Conservation (phyloP, 768 basidiomycete genomes). For the Galerina sulciceps region DNA sequence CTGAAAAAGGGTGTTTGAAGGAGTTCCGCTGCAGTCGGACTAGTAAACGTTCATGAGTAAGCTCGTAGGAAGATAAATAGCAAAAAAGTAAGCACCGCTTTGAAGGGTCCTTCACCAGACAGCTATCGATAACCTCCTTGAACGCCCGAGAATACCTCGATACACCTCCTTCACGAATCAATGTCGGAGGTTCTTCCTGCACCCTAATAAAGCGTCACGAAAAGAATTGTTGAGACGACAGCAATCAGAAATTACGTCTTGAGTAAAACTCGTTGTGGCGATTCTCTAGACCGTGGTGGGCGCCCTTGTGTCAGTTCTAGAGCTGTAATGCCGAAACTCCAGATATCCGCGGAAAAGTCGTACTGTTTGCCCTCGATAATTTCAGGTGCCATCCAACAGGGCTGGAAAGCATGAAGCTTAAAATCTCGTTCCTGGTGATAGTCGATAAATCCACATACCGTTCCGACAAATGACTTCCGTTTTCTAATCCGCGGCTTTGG, state of each 20-base stretch:
- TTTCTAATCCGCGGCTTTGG: slow-evolving; percentile 62
- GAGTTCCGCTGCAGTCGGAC: slow-evolving; percentile 80
- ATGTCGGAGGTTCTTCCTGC: slow-evolving; percentile 75
- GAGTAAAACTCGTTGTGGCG: slow-evolving; percentile 75
- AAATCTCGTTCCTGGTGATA: background rate
- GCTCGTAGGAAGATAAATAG: background rate
- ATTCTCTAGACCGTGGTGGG: slow-evolving; percentile 79
- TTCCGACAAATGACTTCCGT: slow-evolving; percentile 92
- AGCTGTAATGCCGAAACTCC: slow-evolving; percentile 95
- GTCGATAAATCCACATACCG: slow-evolving; percentile 47
- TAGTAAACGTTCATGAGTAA: slow-evolving; percentile 26
- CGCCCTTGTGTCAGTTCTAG: slow-evolving; percentile 87
- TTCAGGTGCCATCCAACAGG: slow-evolving; percentile 98
- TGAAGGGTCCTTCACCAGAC: slow-evolving; percentile 84
- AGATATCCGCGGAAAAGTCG: slow-evolving; percentile 89
- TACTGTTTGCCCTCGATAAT: slow-evolving; percentile 85
- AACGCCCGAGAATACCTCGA: slow-evolving; percentile 81
- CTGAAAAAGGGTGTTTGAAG: slow-evolving; percentile 82
- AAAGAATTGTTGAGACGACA: background rate
- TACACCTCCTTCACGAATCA: slow-evolving; percentile 73
- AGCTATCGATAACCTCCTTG: slow-evolving; percentile 82
- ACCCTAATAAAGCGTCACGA: slow-evolving; percentile 47
- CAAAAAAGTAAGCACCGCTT: slow-evolving; percentile 57
- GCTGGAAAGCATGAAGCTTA: slow-evolving; percentile 43
- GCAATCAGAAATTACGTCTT: slow-evolving; percentile 55